Base-by-base conservation (phyloP, 345 rosid genomes). In the Eucalyptus shirleyi region DNA sequence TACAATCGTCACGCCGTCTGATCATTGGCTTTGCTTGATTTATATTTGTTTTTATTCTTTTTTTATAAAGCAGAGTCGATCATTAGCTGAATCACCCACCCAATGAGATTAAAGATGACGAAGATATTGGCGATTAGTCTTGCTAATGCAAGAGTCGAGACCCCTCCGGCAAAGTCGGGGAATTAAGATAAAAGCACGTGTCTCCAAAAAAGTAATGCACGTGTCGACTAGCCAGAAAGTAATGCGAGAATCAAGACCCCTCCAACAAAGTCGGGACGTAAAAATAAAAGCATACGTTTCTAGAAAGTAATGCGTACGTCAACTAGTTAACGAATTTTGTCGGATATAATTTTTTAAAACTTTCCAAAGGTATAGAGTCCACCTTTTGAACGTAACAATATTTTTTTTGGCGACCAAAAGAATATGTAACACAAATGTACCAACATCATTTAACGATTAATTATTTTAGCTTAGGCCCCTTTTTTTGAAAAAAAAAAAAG, bases 251-350 rank as follows among this genome's bases (percentile, higher is more conserved):
- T 30, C 9, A 2, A 28, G 69, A 62, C 34, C 16, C 18, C 9
- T 30, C 8, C 9, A 2, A 4, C 34, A 62, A 62, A 12, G 3
- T 62, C 18, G 18, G 1, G 3, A 1, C 9, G 0, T 62, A 30
- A 14, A 4, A 17, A 6, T 30, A 62, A 62, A 30, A 12, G 1
- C 18, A 30, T 62, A 13, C 4, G 0, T 62, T 8, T 4, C 0
- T 0, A 13, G 0, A 62, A 62, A 14, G 3, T 2, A 62, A 62
- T 2, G 2, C 3, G 0, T 59, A 4, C 3, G 1, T 59, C 7
- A 2, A 11, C 4, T 28, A 3, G 0, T 59, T 1, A 59, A 10
- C 15, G 15, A 59, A 26, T 26, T 6, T 59, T 11, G 0, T 6
- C 4, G 4, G 1, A 26, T 59, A 4, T 53, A 53, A 53, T 53